These are phyloP conservation scores for Fistulinella cinereoalba DNA, from an alignment of 1,284 basidiomycete species.

Conservation along the genomic window DNA sequence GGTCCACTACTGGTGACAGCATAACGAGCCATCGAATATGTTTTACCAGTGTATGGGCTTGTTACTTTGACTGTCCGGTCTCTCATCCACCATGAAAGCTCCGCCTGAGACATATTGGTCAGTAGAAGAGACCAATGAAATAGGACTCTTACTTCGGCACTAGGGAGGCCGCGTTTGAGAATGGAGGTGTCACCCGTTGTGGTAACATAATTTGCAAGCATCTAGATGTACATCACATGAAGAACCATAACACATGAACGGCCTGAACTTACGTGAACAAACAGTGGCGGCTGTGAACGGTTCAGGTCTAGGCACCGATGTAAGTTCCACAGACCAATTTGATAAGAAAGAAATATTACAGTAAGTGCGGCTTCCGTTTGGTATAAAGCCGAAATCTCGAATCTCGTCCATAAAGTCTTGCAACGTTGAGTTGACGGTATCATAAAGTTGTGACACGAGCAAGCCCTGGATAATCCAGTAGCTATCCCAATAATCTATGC, in stretches of 20 bases:
- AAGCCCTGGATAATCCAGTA: conserved; percentile 88
- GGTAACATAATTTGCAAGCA: background rate
- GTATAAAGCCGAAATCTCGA: conserved; percentile 79
- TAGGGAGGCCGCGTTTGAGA: conserved; percentile 59
- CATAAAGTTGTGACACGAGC: conserved; percentile 72
- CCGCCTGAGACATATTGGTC: conserved; percentile 39
- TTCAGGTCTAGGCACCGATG: conserved; percentile 69
- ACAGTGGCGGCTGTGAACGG: conserved; percentile 87
- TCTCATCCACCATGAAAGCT: conserved; percentile 78
- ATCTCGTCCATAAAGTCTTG: conserved; percentile 94
- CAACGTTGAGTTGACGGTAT: conserved; percentile 72
- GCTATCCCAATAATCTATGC: conserved; percentile 75
- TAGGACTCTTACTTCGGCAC: conserved; percentile 47
- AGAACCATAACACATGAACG: background rate
- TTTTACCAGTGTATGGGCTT: conserved; percentile 69
- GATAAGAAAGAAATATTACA: conserved; percentile 41
- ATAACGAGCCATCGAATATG: conserved; percentile 67
- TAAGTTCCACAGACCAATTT: background rate
- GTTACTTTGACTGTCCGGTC: conserved; percentile 73
- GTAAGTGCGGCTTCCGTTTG: conserved; percentile 86
- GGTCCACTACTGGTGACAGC: conserved; percentile 54
- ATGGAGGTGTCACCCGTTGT: conserved; percentile 56
- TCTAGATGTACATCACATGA: background rate
- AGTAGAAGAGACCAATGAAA: conserved; percentile 30
- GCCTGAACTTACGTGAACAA: conserved; percentile 61